Evolutionary conservation across 2,329 filamentous ascomycete genomes (phyloP), one percentile per base, ranked within the genome.

Genomic region (Mycosphaerelloides madeirae): DNA sequence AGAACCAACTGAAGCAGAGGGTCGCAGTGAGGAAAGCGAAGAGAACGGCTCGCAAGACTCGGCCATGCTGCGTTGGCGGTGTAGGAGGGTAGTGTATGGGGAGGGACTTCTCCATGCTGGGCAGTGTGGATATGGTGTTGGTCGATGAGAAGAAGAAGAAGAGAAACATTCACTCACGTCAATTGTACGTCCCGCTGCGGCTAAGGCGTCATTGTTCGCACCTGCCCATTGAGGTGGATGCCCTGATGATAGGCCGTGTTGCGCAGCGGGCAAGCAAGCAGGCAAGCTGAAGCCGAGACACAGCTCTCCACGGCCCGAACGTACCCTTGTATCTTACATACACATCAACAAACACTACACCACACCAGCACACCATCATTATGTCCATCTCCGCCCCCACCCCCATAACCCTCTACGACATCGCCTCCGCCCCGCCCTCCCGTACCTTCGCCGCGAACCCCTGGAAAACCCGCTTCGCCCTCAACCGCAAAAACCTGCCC

Each of bases 401-500:
- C 9, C 46, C 59, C 5, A 62, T 74, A 31, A 45, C 58, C 52
- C 68, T 75, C 58, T 76, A 76, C 57, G 74, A 76, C 62, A 73
- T 76, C 48, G 65, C 68, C 32, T 68, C 68, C 3, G 67, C 66
- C 6, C 38, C 55, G 5, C 47, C 62, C 19, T 55, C 64, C 15
- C 63, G 65, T 53, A 67, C 70, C n/a, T 68, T 65, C 46, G 65
- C 67, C 2, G 69, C 73, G 3, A 78, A 78, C 48, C 72, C 73
- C 13, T 76, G 68, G 65, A 78, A 78, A 58, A 57, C 66, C n/a
- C 71, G 75, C 14, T 53, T 69, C 3, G 71, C 74, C 0, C 65
- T 78, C 3, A 75, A 75, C 52, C 72, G 72, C 66, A 78, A 77
- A 52, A 18, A 33, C 1, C 37, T 72, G 4, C 60, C 72, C 1